Percentiles rank a stretch among this genome's conserved stretches.
Evolutionary conservation across 116 monocot species (phyloP).

Genomic region (Cymodocea nodosa): DNA sequence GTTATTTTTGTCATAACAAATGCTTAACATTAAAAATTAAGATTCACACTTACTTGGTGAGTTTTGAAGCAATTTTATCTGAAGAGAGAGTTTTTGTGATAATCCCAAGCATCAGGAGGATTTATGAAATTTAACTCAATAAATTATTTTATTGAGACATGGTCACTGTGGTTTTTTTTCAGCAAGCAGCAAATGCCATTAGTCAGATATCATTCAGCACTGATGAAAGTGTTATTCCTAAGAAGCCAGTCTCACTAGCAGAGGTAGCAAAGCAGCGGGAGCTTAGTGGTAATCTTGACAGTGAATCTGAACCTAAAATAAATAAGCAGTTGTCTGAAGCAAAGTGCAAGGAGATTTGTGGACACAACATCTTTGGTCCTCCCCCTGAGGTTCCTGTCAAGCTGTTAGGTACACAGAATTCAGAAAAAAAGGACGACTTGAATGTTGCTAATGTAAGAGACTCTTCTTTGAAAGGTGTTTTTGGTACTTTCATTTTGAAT

Average conservation of each 20-base stretch:
- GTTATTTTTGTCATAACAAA: too few species aligned
- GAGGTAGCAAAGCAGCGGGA: constrained; percentile 81
- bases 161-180: neutral
- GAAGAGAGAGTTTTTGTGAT: too few species aligned
- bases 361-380: constrained; percentile 67
- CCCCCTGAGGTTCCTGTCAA: constrained; percentile 46
- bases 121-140: too few species aligned
- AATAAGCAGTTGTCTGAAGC: constrained; percentile 44
- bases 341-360: constrained; percentile 61
- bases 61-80: too few species aligned
- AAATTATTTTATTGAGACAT: too few species aligned
- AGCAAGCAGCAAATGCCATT: constrained; percentile 42
- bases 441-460: constrained; percentile 10
- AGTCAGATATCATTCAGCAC: constrained; percentile 73
- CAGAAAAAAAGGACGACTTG: constrained; percentile 31
- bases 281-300: constrained; percentile 54
- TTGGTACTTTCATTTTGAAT: too few species aligned
- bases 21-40: too few species aligned
- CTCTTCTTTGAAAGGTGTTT: neutral
- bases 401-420: constrained; percentile 28
- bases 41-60: too few species aligned
- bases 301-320: constrained; percentile 29
- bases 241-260: constrained; percentile 49
- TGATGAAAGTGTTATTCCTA: constrained; percentile 61
- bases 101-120: too few species aligned